phyloP scores from a whole-genome alignment of 176 grass and related monocot genomes.

The Phoenix roebelenii region DNA sequence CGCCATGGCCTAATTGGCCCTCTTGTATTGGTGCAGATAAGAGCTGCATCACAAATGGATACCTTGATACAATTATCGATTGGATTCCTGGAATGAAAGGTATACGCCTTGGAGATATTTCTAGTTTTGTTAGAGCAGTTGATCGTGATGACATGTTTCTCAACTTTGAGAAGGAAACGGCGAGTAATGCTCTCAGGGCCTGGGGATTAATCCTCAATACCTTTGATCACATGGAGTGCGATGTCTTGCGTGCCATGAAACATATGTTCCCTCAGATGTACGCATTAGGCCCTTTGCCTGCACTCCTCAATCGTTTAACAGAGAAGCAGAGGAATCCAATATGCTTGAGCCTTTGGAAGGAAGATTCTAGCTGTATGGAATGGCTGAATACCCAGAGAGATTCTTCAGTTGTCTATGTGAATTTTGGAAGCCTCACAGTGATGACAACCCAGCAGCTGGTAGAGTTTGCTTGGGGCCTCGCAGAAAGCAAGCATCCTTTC shows the following conservation, averaged over 20 bases:
- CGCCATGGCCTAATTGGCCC: background rate
- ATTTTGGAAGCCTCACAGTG: constrained; percentile 1
- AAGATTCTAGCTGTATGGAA: background rate
- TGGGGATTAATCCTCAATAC: constrained; percentile 31
- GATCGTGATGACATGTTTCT: constrained; percentile 26
- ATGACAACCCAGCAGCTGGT: background rate
- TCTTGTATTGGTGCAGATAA: background rate
- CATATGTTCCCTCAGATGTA: constrained; percentile 1
- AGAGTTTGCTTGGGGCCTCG: constrained; percentile 12
- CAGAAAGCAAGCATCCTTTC: background rate
- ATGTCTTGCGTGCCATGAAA: constrained; percentile 18
- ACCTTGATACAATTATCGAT: background rate
- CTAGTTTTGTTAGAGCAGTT: constrained; percentile 20
- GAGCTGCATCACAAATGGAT: background rate
- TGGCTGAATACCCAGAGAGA: background rate
- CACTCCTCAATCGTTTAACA: background rate
- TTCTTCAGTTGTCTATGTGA: background rate
- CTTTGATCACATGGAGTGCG: constrained; percentile 35
- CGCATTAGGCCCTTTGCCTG: background rate
- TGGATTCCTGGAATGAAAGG: constrained; percentile 6
- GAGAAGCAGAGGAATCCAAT: background rate
- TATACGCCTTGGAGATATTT: background rate
- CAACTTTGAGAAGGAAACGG: constrained; percentile 17
- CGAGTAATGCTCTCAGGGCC: constrained; percentile 13
- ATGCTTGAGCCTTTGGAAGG: constrained; percentile 25